Percentiles rank a stretch among this genome's conserved stretches.
These are phyloP conservation scores for Cyclotella sp. DNA, from an alignment of 108 stramenopile species.

Conservation along the genomic window DNA sequence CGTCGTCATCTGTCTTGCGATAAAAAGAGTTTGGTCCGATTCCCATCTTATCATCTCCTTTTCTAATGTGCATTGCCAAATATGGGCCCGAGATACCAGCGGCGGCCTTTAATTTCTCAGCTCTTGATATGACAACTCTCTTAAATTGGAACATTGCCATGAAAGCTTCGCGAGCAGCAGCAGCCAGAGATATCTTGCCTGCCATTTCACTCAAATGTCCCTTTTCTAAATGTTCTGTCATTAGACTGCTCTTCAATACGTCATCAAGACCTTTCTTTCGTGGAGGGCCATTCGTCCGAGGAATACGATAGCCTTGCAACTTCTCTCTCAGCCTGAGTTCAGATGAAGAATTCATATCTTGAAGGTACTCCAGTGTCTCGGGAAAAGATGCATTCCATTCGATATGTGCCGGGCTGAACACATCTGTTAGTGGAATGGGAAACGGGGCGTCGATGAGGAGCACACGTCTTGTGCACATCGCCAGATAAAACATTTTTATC, in stretches of 20 bases:
- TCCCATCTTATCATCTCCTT: conserved; percentile 3
- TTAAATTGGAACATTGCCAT: conserved; percentile 7
- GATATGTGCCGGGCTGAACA: neutral
- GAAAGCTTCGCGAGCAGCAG: neutral
- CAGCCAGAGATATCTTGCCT: neutral
- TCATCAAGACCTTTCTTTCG: conserved; percentile 3
- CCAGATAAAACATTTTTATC: conserved; percentile 14
- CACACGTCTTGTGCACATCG: conserved; percentile 4
- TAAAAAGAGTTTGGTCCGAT: neutral
- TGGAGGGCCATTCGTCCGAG: neutral
- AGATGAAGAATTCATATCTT: neutral
- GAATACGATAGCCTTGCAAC: neutral
- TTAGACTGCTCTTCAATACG: conserved; percentile 1
- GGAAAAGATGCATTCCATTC: conserved; percentile 15
- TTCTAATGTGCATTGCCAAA: conserved; percentile 6
- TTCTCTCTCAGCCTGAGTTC: neutral
- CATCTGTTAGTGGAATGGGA: neutral
- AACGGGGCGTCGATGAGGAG: neutral
- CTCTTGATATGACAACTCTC: neutral
- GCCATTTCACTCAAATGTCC: neutral
- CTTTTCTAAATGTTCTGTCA: neutral
- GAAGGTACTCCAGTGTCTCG: neutral
- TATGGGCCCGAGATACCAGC: conserved; percentile 3
- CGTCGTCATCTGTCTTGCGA: neutral
- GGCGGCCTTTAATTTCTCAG: neutral